These are phyloP conservation scores for Tolypocladium amazonense DNA, from an alignment of 2,329 filamentous ascomycete genomes.

Conservation along the genomic window DNA sequence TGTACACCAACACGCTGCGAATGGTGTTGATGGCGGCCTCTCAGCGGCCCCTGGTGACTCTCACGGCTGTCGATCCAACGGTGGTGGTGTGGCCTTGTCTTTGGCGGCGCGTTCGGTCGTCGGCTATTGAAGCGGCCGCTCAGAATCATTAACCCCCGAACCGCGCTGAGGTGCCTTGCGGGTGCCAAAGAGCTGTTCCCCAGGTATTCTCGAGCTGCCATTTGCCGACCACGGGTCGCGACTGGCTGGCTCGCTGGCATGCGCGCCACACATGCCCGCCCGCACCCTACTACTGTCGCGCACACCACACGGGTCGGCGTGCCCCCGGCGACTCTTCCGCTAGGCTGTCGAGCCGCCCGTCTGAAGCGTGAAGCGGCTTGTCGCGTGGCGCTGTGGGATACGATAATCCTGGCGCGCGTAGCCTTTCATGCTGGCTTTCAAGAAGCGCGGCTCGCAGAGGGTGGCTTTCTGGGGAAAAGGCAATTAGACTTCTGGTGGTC, in stretches of 20 bases:
- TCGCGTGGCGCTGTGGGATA: neutral
- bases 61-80: neutral
- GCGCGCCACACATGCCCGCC: neutral
- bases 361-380: neutral
- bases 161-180: too few relatives aligned
- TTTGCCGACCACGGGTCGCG: neutral
- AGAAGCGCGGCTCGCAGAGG: neutral
- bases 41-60: neutral
- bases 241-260: neutral
- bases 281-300: neutral
- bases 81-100: neutral
- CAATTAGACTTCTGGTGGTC: neutral
- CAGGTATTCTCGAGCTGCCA: neutral
- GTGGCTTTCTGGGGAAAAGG: neutral
- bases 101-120: neutral
- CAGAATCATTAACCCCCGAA: neutral
- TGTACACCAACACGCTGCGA: neutral
- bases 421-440: neutral
- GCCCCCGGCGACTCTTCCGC: neutral
- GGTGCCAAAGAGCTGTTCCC: too few relatives aligned
- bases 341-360: neutral
- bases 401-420: neutral
- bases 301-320: neutral
- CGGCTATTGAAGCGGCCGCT: neutral
- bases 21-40: neutral